Conservation (phyloP, 805 yeast species). For the Pichia eremophila region DNA sequence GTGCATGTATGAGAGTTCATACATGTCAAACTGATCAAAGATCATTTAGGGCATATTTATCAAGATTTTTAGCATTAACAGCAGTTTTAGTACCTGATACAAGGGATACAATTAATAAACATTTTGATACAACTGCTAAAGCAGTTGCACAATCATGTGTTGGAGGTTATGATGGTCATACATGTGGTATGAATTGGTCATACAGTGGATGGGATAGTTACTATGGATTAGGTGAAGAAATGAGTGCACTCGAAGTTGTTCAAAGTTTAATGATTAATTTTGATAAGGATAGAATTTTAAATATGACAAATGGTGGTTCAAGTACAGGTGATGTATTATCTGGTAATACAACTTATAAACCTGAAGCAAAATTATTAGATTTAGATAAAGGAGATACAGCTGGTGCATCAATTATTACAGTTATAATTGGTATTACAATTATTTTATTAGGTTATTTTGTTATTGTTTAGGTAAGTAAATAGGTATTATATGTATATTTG, state of each 20-base stretch:
- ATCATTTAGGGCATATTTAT: constrained; percentile 79
- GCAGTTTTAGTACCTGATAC: constrained; percentile 60
- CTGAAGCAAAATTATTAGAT: constrained; percentile 31
- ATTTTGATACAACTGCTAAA: constrained; percentile 41
- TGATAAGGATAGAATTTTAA: constrained; percentile 43
- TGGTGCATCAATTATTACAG: constrained; percentile 63
- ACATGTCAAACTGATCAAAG: constrained; percentile 82
- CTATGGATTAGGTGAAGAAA: constrained; percentile 75
- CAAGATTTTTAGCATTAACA: constrained; percentile 67
- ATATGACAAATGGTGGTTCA: constrained; percentile 25
- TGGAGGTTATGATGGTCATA: constrained; percentile 67
- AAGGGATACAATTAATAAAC: constrained; percentile 27
- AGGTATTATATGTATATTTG: not conserved
- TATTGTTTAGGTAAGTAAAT: constrained; percentile 1
- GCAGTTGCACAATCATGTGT: constrained; percentile 65
- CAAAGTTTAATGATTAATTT: constrained; percentile 34
- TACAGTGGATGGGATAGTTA: constrained; percentile 49
- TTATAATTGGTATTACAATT: constrained; percentile 36
- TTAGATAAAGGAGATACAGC: constrained; percentile 44
- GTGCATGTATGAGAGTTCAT: constrained; percentile 62
- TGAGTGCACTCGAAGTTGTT: constrained; percentile 61
- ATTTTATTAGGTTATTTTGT: constrained; percentile 19
- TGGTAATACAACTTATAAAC: constrained; percentile 40
- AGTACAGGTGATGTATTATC: constrained; percentile 53
- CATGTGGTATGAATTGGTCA: constrained; percentile 69